Percentiles rank a stretch among this genome's conserved stretches.
phyloP scores from a whole-genome alignment of 2,329 filamentous ascomycete species.

The Penicillium expansum region DNA sequence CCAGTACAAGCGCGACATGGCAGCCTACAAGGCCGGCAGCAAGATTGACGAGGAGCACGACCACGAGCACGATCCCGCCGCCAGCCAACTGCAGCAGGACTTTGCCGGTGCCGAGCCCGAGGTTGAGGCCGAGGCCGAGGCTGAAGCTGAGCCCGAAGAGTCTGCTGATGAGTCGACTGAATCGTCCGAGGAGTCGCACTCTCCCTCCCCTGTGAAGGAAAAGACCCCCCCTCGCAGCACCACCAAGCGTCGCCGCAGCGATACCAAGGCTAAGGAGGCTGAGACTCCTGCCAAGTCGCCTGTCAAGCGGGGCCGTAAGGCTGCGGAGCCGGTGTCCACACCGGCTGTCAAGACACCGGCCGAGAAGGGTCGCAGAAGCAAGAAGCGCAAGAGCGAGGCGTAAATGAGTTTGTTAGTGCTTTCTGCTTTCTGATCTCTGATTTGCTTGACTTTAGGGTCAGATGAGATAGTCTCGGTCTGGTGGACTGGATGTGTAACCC shows the following conservation, averaged over 20 bases:
- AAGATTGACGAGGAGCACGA: constrained; percentile 41
- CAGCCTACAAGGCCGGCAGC: constrained; percentile 55
- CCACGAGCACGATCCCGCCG: constrained; percentile 33
- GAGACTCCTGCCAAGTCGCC: constrained; percentile 34
- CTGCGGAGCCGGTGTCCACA: constrained; percentile 15
- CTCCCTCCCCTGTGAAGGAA: constrained; percentile 40
- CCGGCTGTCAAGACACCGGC: constrained; percentile 29
- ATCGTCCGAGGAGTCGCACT: constrained; percentile 33
- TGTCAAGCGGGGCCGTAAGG: constrained; percentile 24
- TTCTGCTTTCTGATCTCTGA: constrained; percentile 21
- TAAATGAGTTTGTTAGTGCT: constrained; percentile 8
- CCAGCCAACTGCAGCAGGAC: constrained; percentile 43
- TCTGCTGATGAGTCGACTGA: constrained; percentile 28
- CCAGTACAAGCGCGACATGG: constrained; percentile 55
- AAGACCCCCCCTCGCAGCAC: constrained; percentile 43
- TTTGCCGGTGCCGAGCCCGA: constrained; percentile 39
- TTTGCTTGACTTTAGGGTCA: constrained; percentile 1
- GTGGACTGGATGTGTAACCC: constrained; percentile 9
- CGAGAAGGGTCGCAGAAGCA: constrained; percentile 40
- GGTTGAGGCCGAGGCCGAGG: constrained; percentile 20
- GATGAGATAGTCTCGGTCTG: constrained; percentile 1
- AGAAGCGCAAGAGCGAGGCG: constrained; percentile 50
- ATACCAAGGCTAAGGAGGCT: constrained; percentile 28
- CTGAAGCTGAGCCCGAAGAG: constrained; percentile 10
- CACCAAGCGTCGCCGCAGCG: constrained; percentile 46